Evolutionary conservation across 805 yeast species (phyloP).

Genomic region (Kluyveromyces nonfermentans): DNA sequence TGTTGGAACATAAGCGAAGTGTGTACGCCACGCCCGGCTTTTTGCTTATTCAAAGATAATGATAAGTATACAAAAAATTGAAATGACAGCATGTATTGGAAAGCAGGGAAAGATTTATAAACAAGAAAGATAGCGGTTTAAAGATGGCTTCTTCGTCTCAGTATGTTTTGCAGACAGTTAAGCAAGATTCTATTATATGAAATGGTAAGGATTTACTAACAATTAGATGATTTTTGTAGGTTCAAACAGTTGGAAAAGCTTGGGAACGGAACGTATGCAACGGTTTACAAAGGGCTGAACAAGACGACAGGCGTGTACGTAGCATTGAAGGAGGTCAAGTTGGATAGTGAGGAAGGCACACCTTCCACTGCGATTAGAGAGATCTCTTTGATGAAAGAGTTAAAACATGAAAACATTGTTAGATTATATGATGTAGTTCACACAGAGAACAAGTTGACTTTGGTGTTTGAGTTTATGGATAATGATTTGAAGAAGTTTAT

Average conservation of each 20-base stretch:
- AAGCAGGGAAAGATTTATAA: neutral
- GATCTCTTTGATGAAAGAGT: conserved; percentile 85
- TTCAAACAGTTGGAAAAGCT: conserved; percentile 30
- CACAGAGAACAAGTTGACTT: conserved; percentile 86
- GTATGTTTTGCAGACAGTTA: neutral
- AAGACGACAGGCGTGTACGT: conserved; percentile 88
- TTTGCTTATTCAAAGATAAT: neutral
- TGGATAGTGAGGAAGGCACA: conserved; percentile 97
- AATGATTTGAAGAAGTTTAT: conserved; percentile 92
- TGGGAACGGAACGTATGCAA: conserved; percentile 83
- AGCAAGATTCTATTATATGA: neutral
- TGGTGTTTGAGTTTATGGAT: conserved; percentile 90
- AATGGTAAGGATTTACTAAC: neutral
- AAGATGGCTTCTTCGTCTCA: neutral
- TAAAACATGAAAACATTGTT: conserved; percentile 89
- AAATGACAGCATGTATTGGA: neutral
- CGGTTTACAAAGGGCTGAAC: conserved; percentile 92
- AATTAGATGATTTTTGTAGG: conserved; percentile 4
- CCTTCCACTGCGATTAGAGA: conserved; percentile 98
- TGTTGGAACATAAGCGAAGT: too few relatives aligned
- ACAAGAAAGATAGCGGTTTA: neutral
- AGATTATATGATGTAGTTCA: conserved; percentile 89
- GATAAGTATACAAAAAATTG: neutral
- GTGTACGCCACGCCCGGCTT: too few relatives aligned
- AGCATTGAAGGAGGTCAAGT: conserved; percentile 87